Evolutionary conservation across 352 stramenopile genomes (phyloP).

Genomic region (Phytophthora meadii): DNA sequence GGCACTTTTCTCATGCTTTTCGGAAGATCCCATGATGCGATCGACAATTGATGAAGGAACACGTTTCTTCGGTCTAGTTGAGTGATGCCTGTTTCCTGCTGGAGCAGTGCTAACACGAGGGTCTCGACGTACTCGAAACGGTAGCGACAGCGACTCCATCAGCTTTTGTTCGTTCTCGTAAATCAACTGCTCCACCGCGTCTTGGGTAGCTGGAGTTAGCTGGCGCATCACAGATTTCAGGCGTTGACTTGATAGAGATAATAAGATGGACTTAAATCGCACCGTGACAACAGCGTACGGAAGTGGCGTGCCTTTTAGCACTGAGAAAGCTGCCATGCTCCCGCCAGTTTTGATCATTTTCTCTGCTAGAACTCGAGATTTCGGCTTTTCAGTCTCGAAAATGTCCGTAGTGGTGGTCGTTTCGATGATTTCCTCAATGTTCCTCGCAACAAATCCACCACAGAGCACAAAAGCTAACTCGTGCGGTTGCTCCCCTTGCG

Average conservation of each 20-base stretch:
- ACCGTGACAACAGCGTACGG: constrained; percentile 48
- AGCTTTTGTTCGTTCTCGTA: constrained; percentile 48
- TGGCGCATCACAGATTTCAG: constrained; percentile 62
- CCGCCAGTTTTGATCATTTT: constrained; percentile 54
- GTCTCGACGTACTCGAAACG: constrained; percentile 31
- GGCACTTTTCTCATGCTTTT: constrained; percentile 16
- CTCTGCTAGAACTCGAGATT: constrained; percentile 39
- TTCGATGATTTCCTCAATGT: constrained; percentile 17
- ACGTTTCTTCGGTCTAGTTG: constrained; percentile 18
- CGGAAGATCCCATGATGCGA: constrained; percentile 25
- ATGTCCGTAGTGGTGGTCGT: constrained; percentile 4
- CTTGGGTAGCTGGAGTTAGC: constrained; percentile 36
- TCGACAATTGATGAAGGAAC: constrained; percentile 21
- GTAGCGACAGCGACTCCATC: constrained; percentile 33
- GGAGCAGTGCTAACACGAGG: constrained; percentile 24
- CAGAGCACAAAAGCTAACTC: constrained; percentile 64
- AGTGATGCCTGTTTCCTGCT: constrained; percentile 9
- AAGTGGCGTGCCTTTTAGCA: constrained; percentile 39
- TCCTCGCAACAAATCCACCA: constrained; percentile 51
- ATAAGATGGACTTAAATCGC: constrained; percentile 66
- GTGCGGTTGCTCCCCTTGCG: constrained; percentile 44
- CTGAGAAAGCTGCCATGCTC: constrained; percentile 39
- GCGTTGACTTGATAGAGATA: constrained; percentile 57
- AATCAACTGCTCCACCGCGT: constrained; percentile 42
- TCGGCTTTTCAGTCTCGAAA: constrained; percentile 20